Evolutionary conservation across 805 yeast species (phyloP), one percentile per base, ranked within the genome.

Genomic region (Millerozyma miso): DNA sequence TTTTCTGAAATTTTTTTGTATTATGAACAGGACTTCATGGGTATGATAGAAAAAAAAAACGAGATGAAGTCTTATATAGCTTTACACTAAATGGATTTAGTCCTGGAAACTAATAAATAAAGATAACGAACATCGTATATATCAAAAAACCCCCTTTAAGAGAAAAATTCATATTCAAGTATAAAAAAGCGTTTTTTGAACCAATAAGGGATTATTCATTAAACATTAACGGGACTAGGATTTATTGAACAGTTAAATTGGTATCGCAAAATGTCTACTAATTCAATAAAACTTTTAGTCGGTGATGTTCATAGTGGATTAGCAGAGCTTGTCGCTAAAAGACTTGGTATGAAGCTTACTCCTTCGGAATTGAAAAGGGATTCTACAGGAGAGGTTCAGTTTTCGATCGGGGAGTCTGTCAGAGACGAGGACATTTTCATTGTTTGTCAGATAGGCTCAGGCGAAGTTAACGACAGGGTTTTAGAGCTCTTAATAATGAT

Each of bases 401-500:
- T 85, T 54, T 78, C 71, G 3, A 60, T 85, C 51, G 87, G 86
- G 13, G 91, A 85, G 59, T 82, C 90, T 17, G 87, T 85, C 35
- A 77, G 95, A 72, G 93, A 85, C 62, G 91, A 85, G 60, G 95
- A 85, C 56, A 77, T 85, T 36, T 85, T 79, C 58, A 82, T 85
- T 51, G 79, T 85, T 47, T 81, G 85, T 62, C 93, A 85, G 60
- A 82, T 83, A 29, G 90, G 90, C 3, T 81, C 86, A 4, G 90
- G 89, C 13, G 84, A 78, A 40, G 76, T 93, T 45, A 91, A 91
- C 62, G 96, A 90, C 62, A 76, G 81, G 50, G 73, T 91, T 40
- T 79, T 91, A 83, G 99, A 93, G 60, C 69, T 91, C 37, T 73
- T 93, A 46, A 82, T 91, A 46, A 82, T 91, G 82, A 81, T 91